Evolutionary conservation across 306 rosid species (phyloP).

Genomic region (Prunus davidiana): DNA sequence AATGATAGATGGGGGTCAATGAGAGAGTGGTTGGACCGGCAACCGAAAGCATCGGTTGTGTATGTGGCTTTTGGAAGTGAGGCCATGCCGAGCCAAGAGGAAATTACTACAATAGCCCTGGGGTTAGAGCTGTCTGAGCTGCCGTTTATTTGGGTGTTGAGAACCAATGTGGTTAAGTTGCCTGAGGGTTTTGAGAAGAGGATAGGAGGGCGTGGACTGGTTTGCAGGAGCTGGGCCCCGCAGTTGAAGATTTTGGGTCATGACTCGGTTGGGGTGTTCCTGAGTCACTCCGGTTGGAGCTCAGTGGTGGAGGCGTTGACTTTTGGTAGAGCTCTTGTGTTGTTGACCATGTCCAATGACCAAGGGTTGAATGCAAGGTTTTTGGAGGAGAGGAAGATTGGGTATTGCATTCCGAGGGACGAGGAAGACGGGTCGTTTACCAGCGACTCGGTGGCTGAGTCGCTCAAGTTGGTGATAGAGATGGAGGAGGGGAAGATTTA

Average conservation of each 20-base stretch:
- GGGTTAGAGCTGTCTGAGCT: conserved; percentile 41
- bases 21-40: conserved; percentile 39
- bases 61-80: conserved; percentile 56
- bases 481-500: conserved; percentile 34
- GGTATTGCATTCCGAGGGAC: conserved; percentile 23
- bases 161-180: conserved; percentile 1
- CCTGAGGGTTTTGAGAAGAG: conserved; percentile 52
- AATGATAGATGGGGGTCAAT: neutral
- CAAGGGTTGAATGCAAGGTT: conserved; percentile 30
- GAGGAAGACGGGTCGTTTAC: conserved; percentile 29
- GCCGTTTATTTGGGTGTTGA: conserved; percentile 42
- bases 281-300: conserved; percentile 54
- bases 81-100: conserved; percentile 36
- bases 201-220: conserved; percentile 30
- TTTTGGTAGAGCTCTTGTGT: conserved; percentile 20
- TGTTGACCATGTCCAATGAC: conserved; percentile 27
- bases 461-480: conserved; percentile 24
- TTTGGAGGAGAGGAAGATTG: conserved; percentile 41
- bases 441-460: conserved; percentile 27
- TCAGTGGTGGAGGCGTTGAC: conserved; percentile 33
- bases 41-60: conserved; percentile 25
- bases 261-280: conserved; percentile 22
- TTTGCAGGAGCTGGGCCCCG: conserved; percentile 41
- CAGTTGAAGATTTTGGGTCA: conserved; percentile 43
- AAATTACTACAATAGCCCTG: conserved; percentile 37